Evolutionary conservation across 1,284 basidiomycete genomes (phyloP).

Genomic region (Ceratobasidium theobromae): DNA sequence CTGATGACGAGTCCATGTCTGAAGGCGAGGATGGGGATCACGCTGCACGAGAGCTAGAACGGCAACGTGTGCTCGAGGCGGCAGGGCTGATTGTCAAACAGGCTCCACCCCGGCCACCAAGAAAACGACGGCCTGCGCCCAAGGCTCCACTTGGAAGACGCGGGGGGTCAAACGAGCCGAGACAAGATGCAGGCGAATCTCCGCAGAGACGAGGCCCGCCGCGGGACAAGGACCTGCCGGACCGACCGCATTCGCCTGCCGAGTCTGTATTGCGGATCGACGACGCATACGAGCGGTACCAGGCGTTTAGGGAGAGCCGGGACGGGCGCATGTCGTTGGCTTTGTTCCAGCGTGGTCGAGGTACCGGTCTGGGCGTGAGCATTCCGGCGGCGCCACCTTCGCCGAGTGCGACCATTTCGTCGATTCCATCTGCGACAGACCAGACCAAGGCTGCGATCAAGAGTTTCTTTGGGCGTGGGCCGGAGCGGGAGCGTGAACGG

Average conservation of each 20-base stretch:
- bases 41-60: slow-evolving; percentile 63
- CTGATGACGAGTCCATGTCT: slow-evolving; percentile 50
- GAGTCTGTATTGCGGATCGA: slow-evolving; percentile 57
- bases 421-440: slow-evolving; percentile 40
- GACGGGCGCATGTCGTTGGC: slow-evolving; percentile 60
- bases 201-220: not conserved
- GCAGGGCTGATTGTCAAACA: slow-evolving; percentile 79
- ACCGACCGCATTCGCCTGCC: slow-evolving; percentile 46
- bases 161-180: no score
- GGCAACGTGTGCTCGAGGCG: slow-evolving; percentile 79
- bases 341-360: slow-evolving; percentile 52
- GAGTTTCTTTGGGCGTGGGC: slow-evolving; percentile 63
- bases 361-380: slow-evolving; percentile 42
- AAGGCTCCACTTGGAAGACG: slow-evolving; percentile 39
- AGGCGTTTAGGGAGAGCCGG: slow-evolving; percentile 63
- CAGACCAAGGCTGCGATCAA: slow-evolving; percentile 42
- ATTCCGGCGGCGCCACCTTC: slow-evolving; percentile 33
- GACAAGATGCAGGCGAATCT: slow-evolving; percentile 39
- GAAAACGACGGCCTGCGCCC: slow-evolving; percentile 48
- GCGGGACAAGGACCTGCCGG: slow-evolving; percentile 49
- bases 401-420: slow-evolving; percentile 35
- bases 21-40: slow-evolving; percentile 51
- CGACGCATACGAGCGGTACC: slow-evolving; percentile 90
- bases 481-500: slow-evolving; percentile 34
- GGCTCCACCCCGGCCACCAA: slow-evolving; percentile 37